A percentile compares a stretch with the other conserved stretches of the same genome.
Evolutionary conservation across 2,329 filamentous ascomycete species (phyloP).

Genomic region (Didymella keratinophila): DNA sequence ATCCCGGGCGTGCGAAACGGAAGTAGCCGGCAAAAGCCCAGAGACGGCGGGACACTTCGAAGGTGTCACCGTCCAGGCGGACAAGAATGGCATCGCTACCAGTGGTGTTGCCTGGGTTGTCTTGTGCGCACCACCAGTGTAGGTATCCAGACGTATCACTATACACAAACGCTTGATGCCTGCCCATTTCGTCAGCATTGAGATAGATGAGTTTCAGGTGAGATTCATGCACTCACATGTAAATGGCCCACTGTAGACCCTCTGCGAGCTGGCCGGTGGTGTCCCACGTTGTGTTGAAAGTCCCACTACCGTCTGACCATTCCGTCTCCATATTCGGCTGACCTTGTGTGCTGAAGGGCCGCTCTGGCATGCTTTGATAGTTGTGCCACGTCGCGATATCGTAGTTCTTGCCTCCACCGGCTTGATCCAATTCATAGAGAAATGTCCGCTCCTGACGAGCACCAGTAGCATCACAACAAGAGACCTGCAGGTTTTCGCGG

Average conservation of each 20-base stretch:
- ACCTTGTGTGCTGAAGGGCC: background rate
- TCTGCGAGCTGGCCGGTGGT: conserved; percentile 2
- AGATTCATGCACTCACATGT: background rate
- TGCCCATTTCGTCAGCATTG: background rate
- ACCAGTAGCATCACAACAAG: background rate
- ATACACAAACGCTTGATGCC: background rate
- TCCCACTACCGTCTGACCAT: background rate
- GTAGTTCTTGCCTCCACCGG: background rate
- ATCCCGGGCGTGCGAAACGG: background rate
- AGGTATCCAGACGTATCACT: background rate
- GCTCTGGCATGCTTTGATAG: conserved; percentile 2
- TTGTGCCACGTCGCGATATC: background rate
- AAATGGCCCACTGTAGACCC: background rate
- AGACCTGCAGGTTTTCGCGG: background rate
- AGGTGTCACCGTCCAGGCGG: background rate
- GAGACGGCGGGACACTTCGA: background rate
- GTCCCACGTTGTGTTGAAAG: background rate
- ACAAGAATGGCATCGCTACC: background rate
- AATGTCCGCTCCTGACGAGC: background rate
- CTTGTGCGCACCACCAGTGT: background rate
- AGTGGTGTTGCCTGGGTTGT: background rate
- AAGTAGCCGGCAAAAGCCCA: conserved; percentile 1
- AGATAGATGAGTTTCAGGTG: background rate
- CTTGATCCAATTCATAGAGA: background rate
- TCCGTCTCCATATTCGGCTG: conserved; percentile 1